phyloP scores from a whole-genome alignment of 164 flowering plant species.

The Aristolochia fimbriata region DNA sequence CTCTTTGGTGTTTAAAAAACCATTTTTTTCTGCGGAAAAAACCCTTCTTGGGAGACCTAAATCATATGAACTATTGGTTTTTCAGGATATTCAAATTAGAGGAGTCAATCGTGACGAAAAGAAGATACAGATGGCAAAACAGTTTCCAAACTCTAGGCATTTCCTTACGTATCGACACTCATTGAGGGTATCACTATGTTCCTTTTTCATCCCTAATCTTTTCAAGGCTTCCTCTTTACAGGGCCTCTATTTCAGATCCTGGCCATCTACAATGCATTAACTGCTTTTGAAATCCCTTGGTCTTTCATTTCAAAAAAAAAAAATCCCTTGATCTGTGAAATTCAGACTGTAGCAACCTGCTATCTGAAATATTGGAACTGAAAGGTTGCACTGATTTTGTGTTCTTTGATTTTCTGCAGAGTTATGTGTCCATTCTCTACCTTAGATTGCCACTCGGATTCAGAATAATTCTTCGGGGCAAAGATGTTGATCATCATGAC shows the following conservation, averaged over 20 bases:
- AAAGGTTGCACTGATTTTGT: no score
- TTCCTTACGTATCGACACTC: conserved; percentile 94
- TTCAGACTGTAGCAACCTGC: no score
- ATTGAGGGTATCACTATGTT: conserved; percentile 46
- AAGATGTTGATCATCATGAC: conserved; percentile 87
- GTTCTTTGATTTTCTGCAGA: conserved; percentile 27
- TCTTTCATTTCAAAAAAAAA: no score
- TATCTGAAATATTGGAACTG: no score
- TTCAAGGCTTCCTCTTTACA: no score
- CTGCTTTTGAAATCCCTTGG: no score
- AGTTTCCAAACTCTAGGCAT: conserved; percentile 71
- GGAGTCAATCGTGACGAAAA: conserved; percentile 90
- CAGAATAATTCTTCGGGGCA: conserved; percentile 75
- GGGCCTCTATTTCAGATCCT: no score
- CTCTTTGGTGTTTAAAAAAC: not conserved
- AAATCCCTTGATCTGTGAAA: no score
- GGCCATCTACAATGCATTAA: no score
- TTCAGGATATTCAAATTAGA: conserved; percentile 90
- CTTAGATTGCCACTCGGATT: conserved; percentile 71
- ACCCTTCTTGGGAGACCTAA: not conserved
- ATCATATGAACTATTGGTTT: conserved; percentile 2
- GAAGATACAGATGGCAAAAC: conserved; percentile 70
- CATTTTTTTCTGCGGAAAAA: not conserved
- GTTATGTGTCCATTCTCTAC: conserved; percentile 89
- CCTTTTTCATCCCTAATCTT: no score